These are phyloP conservation scores for Tetradesmus lagerheimii DNA, from an alignment of 139 green algal genomes.

Conservation along the genomic window DNA sequence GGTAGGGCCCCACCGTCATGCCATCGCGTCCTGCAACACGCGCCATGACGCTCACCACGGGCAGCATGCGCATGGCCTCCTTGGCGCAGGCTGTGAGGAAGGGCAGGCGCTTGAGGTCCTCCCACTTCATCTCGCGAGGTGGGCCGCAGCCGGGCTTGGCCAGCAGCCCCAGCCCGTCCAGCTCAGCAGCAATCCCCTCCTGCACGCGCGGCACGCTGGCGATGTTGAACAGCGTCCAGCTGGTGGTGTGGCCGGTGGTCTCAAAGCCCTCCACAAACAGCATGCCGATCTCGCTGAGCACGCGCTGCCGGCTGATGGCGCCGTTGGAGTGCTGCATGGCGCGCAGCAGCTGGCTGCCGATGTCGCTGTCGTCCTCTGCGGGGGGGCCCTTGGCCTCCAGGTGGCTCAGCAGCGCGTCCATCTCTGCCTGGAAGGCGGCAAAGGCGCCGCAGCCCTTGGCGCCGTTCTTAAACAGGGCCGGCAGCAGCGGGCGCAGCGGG, in stretches of 20 bases:
- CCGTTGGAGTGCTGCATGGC: conserved; percentile 28
- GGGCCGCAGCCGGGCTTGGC: conserved; percentile 31
- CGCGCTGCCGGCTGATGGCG: conserved; percentile 20
- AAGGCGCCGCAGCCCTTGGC: conserved; percentile 48
- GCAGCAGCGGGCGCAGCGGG: conserved; percentile 38
- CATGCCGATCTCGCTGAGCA: conserved; percentile 69
- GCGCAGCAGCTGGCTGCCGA: conserved; percentile 54
- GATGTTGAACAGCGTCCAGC: conserved; percentile 69
- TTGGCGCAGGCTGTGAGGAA: conserved; percentile 50
- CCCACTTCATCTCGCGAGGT: conserved; percentile 44
- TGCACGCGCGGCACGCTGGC: conserved; percentile 58
- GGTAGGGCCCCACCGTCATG: conserved; percentile 34
- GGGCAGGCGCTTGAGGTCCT: conserved; percentile 29
- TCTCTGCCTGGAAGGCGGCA: conserved; percentile 58
- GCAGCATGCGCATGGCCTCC: conserved; percentile 70
- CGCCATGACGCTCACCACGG: conserved; percentile 66
- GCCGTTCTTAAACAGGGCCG: not conserved
- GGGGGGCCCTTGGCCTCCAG: conserved; percentile 33
- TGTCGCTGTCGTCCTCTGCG: conserved; percentile 45
- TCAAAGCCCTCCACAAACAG: conserved; percentile 78
- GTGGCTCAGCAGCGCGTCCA: conserved; percentile 55
- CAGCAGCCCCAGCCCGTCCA: conserved; percentile 61
- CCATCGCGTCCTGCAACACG: conserved; percentile 29
- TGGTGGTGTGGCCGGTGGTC: conserved; percentile 75
- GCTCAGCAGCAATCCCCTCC: conserved; percentile 61